Evolutionary conservation across 2,329 filamentous ascomycete species (phyloP), one percentile per base, ranked within the genome.

Genomic region (Ramichloridium luteum): DNA sequence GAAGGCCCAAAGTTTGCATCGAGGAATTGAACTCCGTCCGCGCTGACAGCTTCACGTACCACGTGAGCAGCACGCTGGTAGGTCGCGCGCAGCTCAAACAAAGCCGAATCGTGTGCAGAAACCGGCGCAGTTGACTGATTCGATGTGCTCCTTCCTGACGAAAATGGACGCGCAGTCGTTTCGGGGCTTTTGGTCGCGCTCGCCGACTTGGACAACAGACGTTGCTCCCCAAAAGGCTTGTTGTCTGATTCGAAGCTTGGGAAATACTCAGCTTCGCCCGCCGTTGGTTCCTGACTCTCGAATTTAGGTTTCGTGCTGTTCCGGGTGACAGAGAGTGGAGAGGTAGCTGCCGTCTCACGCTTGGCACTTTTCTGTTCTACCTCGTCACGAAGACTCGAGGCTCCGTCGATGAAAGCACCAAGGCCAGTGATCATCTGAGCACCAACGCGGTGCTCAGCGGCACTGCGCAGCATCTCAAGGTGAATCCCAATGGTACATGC

Each of bases 401-500:
- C 22, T 39, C 34, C 52, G 28, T 55, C 47, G 26, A 57, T 51
- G 34, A 57, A 74, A 12, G 60, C 57, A 3, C 64, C 67, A 16
- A 74, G 53, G 1, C 68, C 67, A 12, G 65, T 61, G 22, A 66
- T 65, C 51, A 67, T 74, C 41, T 59, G 65, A 43, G 63, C 70
- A 29, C 59, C 67, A 43, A 60, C 62, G 45, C 58, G 64, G 43
- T 63, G 68, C 42, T 65, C 70, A 34, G 61, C 67, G 32, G 56
- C 65, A 38, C 59, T 62, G 40, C 64, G 61, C 27, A 58, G 68
- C 58, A 61, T 68, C 54, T 74, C 72, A 5, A 80, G 48, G 35
- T 78, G 74, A 22, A 73, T 65, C 57, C 74, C 72, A 4, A 74
- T 60, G 3, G 71, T 67, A 12, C 57, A 56, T 1, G 65, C 60